Conservation (phyloP, 2,329 filamentous ascomycete species). For the Fusarium sp. region DNA sequence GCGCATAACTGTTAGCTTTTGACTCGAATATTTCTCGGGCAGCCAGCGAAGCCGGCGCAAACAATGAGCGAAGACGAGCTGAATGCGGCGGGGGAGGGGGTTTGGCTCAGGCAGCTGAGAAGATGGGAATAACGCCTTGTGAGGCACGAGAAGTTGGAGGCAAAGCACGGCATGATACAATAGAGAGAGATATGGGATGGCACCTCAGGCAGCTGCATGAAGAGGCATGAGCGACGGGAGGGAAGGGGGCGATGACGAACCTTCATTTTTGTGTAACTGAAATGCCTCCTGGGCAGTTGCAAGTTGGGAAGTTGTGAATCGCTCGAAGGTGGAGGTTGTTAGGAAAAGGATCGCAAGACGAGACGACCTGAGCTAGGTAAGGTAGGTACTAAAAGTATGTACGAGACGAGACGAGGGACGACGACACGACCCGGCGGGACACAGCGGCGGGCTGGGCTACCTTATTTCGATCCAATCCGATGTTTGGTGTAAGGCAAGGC, state of each 20-base stretch:
- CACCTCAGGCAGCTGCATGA: not conserved
- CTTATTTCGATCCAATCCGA: conserved; percentile 40
- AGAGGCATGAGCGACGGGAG: conserved; percentile 27
- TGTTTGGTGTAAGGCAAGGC: conserved; percentile 11
- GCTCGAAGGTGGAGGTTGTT: conserved; percentile 32
- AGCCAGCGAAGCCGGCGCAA: conserved; percentile 23
- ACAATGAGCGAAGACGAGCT: conserved; percentile 10
- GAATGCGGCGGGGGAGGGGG: conserved; percentile 30
- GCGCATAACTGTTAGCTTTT: conserved; percentile 57
- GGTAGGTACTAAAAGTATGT: not conserved
- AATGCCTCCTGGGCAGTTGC: conserved; percentile 45
- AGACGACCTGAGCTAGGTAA: conserved; percentile 27
- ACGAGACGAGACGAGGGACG: conserved; percentile 6
- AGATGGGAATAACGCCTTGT: conserved; percentile 11
- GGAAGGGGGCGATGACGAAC: conserved; percentile 44
- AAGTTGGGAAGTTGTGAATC: conserved; percentile 40
- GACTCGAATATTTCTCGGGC: conserved; percentile 28
- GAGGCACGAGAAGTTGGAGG: conserved; percentile 13
- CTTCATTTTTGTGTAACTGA: conserved; percentile 52
- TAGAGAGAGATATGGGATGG: not conserved
- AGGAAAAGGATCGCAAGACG: conserved; percentile 37
- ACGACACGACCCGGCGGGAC: conserved; percentile 27
- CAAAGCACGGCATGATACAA: conserved; percentile 13
- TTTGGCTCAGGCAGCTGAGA: conserved; percentile 6
- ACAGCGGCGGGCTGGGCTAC: conserved; percentile 32